Evolutionary conservation across 1,284 basidiomycete species (phyloP).

Genomic region (Austroboletus novae-zelandiae): DNA sequence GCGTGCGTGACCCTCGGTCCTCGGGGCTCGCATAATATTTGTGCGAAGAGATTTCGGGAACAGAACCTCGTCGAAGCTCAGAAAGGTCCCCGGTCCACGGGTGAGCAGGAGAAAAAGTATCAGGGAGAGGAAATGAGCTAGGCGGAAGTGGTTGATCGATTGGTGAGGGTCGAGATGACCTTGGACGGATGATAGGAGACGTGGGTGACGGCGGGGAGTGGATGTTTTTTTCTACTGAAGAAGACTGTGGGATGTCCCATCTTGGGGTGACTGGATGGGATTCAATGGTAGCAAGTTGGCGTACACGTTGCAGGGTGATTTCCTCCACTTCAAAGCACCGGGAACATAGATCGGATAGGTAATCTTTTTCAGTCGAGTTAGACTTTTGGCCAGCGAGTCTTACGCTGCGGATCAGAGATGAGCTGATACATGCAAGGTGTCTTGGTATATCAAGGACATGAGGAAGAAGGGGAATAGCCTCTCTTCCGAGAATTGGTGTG

Average conservation of each 20-base stretch:
- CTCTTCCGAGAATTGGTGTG: slow-evolving; percentile 58
- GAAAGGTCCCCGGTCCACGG: slow-evolving; percentile 4
- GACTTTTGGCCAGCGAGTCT: slow-evolving; percentile 36
- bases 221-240: background rate
- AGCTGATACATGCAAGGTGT: slow-evolving; percentile 69
- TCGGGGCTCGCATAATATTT: slow-evolving; percentile 12
- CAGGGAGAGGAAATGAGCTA: background rate
- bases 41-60: slow-evolving; percentile 25
- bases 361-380: slow-evolving; percentile 29
- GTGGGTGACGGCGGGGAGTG: slow-evolving; percentile 20
- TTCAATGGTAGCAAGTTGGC: slow-evolving; percentile 18
- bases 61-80: slow-evolving; percentile 30
- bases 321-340: slow-evolving; percentile 32
- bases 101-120: background rate
- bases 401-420: slow-evolving; percentile 66
- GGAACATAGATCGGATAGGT: slow-evolving; percentile 27
- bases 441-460: slow-evolving; percentile 68
- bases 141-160: slow-evolving; percentile 3
- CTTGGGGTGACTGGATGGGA: slow-evolving; percentile 11
- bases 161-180: slow-evolving; percentile 12
- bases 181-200: slow-evolving; percentile 16
- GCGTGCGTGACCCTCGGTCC: slow-evolving; percentile 16
- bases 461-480: slow-evolving; percentile 68
- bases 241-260: slow-evolving; percentile 19
- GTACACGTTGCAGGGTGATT: slow-evolving; percentile 26